A percentile compares a stretch with the other conserved stretches of the same genome.
These are phyloP conservation scores for Debaryomycetaceae sp. DNA, from an alignment of 1,139 yeast species.

Conservation along the genomic window DNA sequence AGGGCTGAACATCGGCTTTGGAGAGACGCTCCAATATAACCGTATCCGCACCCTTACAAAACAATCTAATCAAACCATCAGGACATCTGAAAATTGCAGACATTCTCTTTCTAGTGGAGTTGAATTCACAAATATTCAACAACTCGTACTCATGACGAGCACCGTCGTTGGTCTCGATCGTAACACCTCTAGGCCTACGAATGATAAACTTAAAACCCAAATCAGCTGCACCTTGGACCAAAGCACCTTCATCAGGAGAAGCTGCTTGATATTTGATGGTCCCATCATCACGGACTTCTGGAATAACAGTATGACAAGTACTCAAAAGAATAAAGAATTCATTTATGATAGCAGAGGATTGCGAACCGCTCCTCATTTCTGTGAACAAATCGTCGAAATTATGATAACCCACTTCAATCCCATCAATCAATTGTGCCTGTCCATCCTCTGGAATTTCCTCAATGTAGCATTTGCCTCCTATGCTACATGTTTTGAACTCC, in stretches of 20 bases:
- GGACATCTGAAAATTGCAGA: constrained; percentile 92
- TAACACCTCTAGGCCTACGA: constrained; percentile 81
- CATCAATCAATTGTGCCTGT: constrained; percentile 66
- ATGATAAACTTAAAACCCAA: constrained; percentile 81
- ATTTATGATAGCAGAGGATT: constrained; percentile 65
- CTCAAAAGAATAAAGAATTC: constrained; percentile 83
- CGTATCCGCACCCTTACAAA: constrained; percentile 97
- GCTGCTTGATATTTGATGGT: constrained; percentile 93
- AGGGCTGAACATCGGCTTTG: constrained; percentile 63
- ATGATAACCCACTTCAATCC: constrained; percentile 77
- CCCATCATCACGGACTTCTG: constrained; percentile 69
- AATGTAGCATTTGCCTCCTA: constrained; percentile 89
- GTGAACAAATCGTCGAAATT: constrained; percentile 63
- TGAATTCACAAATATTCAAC: constrained; percentile 90
- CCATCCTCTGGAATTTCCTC: constrained; percentile 91
- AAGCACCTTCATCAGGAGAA: constrained; percentile 98
- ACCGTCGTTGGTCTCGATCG: constrained; percentile 51
- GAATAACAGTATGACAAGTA: constrained; percentile 96
- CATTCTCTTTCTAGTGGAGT: constrained; percentile 97
- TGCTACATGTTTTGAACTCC: constrained; percentile 94
- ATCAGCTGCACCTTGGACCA: constrained; percentile 89
- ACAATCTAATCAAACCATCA: constrained; percentile 83
- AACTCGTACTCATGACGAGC: constrained; percentile 57
- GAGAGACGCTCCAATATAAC: constrained; percentile 85
- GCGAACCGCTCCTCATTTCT: constrained; percentile 41